phyloP scores from a whole-genome alignment of 345 rosid genomes.

The Citrus sp. region DNA sequence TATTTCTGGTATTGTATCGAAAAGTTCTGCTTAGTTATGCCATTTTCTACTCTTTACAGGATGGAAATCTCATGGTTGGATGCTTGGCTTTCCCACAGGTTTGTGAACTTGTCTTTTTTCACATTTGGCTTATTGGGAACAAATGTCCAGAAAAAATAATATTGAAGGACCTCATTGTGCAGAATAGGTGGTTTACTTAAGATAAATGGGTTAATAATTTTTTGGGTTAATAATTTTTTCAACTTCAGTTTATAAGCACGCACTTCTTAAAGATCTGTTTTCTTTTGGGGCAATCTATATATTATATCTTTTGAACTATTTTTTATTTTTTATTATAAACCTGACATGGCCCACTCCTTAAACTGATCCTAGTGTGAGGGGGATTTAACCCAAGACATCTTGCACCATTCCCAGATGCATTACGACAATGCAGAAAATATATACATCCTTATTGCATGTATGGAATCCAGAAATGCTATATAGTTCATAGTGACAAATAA shows the following conservation, averaged over 20 bases:
- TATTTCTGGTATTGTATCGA: neutral
- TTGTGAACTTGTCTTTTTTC: constrained; percentile 16
- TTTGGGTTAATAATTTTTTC: neutral
- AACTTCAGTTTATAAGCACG: neutral
- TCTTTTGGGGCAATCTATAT: neutral
- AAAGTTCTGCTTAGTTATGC: constrained; percentile 5
- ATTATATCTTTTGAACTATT: neutral
- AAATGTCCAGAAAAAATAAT: neutral
- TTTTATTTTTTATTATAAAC: too few relatives aligned
- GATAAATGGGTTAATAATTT: too few relatives aligned
- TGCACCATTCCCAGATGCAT: neutral
- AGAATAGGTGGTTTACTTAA: neutral
- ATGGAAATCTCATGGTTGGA: constrained; percentile 93
- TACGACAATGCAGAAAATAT: too few relatives aligned
- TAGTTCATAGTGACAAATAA: neutral
- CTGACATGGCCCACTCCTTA: neutral
- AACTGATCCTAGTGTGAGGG: neutral
- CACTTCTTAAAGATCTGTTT: neutral
- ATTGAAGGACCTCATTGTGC: neutral
- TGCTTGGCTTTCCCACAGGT: constrained; percentile 90
- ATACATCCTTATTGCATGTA: neutral
- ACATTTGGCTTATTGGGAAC: neutral
- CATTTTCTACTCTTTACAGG: constrained; percentile 43
- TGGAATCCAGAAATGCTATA: neutral
- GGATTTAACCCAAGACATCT: neutral